Evolutionary conservation across 2,329 filamentous ascomycete genomes (phyloP), one percentile per base, ranked within the genome.

Genomic region (Claviceps maximensis): DNA sequence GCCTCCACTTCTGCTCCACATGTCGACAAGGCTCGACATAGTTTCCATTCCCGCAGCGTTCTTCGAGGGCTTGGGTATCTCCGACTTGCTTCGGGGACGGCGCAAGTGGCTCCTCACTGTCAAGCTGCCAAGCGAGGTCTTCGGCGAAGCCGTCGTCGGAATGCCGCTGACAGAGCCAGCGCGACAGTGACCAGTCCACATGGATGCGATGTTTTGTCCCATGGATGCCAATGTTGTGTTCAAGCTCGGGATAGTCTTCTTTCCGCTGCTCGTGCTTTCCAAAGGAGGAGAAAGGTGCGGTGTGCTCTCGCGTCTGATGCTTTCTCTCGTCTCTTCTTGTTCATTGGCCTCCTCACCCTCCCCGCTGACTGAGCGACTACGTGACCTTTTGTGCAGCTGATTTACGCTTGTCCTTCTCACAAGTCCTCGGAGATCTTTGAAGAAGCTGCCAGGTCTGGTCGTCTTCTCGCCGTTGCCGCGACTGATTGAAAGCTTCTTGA

Each of bases 401-500:
- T 63, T 68, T 13, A 63, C 65, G 56, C 77, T 80, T 0, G 75
- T 74, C 52, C 71, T 74, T 49, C 74, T 72, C 10, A 79, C 72
- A 2, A 79, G 65, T 9, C 69, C 73, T 15, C 74, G 70, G 9
- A 81, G 63, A 47, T 73, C 73, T 50, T 75, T 74, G 8, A 86
- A 56, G 17, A 72, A 58, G 29, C 61, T 63, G 25, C 69, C 59
- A 75, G 74, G 63, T 74, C 81, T 47, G 75, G 73, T 56, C 42
- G 70, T 69, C 55, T 61, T 67, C 19, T 65, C 65, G n/a, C 62
- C 62, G 21, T 46, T 53, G 29, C 71, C 69, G 49, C 74, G 68
- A 60, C 71, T 75, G 57, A 83, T 71, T 8, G 76, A 79, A 45
- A 79, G 69, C 63, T 79, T 82, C 61, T 84, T 86, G 42, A 86